phyloP scores from a whole-genome alignment of 371 early-diverging fungal genomes.

The Lichtheimia corymbifera region DNA sequence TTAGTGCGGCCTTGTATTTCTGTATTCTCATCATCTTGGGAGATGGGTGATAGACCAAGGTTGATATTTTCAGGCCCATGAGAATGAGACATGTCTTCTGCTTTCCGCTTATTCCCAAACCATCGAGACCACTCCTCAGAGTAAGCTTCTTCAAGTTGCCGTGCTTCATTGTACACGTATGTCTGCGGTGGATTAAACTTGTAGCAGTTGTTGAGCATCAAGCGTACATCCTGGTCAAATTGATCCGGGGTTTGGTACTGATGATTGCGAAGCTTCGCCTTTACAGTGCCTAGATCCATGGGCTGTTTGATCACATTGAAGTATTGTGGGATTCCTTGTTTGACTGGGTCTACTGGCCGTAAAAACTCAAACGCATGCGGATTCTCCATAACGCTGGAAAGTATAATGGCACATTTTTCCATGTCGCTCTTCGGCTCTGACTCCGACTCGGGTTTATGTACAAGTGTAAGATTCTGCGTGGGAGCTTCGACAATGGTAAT shows the following conservation, averaged over 20 bases:
- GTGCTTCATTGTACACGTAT: constrained; percentile 72
- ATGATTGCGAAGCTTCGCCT: constrained; percentile 59
- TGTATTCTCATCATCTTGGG: constrained; percentile 1
- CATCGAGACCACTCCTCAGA: constrained; percentile 48
- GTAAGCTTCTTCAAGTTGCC: constrained; percentile 61
- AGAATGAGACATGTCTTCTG: neutral
- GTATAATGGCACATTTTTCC: constrained; percentile 29
- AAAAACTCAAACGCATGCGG: constrained; percentile 40
- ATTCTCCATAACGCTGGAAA: constrained; percentile 30
- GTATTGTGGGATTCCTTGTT: constrained; percentile 65
- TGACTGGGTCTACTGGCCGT: constrained; percentile 52
- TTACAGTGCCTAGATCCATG: constrained; percentile 96
- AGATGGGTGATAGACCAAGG: constrained; percentile 1
- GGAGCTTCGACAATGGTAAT: constrained; percentile 53
- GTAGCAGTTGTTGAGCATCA: constrained; percentile 58
- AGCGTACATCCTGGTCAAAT: constrained; percentile 48
- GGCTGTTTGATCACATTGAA: constrained; percentile 87
- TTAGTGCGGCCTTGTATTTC: constrained; percentile 31
- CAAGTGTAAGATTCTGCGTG: neutral
- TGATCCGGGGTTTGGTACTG: constrained; percentile 44
- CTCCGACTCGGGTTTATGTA: constrained; percentile 2
- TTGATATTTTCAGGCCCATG: neutral
- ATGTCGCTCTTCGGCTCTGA: constrained; percentile 23
- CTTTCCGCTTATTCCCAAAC: constrained; percentile 32
- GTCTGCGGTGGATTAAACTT: constrained; percentile 79